Evolutionary conservation across 2,329 filamentous ascomycete species (phyloP).

Genomic region (Ambrosiella beaveri): DNA sequence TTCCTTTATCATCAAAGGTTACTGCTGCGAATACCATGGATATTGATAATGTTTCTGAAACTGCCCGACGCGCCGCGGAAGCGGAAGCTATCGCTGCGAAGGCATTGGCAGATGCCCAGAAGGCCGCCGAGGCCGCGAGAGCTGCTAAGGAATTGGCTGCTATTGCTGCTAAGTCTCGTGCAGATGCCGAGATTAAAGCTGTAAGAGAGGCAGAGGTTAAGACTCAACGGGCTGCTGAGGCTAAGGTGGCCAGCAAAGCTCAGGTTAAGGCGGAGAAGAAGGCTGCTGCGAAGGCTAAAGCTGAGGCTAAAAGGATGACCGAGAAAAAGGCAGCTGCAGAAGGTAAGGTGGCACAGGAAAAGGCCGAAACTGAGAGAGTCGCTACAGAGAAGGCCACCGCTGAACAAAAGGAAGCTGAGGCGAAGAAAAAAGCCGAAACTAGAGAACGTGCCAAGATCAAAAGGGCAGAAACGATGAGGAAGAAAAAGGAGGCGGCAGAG

Average conservation of each 20-base stretch:
- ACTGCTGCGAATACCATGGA: too few relatives aligned
- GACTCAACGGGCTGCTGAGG: neutral
- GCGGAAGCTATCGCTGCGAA: too few relatives aligned
- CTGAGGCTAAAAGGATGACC: neutral
- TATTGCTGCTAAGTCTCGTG: neutral
- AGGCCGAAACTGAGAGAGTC: neutral
- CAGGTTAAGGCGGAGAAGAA: neutral
- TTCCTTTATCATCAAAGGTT: too few relatives aligned
- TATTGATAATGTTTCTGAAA: too few relatives aligned
- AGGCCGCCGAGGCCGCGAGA: neutral
- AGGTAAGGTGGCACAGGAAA: neutral
- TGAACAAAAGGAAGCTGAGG: neutral
- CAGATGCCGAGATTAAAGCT: neutral
- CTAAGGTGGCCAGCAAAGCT: neutral
- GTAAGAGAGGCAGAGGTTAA: neutral
- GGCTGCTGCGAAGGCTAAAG: neutral
- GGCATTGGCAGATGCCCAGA: neutral
- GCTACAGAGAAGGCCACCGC: neutral
- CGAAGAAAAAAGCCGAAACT: neutral
- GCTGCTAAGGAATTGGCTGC: neutral
- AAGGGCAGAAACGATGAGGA: neutral
- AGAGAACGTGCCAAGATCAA: neutral
- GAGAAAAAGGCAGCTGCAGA: neutral
- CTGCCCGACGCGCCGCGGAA: too few relatives aligned
- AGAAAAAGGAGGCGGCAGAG: neutral